Conservation (phyloP, 2,329 filamentous ascomycete genomes). For the Fusarium fujikuroi region DNA sequence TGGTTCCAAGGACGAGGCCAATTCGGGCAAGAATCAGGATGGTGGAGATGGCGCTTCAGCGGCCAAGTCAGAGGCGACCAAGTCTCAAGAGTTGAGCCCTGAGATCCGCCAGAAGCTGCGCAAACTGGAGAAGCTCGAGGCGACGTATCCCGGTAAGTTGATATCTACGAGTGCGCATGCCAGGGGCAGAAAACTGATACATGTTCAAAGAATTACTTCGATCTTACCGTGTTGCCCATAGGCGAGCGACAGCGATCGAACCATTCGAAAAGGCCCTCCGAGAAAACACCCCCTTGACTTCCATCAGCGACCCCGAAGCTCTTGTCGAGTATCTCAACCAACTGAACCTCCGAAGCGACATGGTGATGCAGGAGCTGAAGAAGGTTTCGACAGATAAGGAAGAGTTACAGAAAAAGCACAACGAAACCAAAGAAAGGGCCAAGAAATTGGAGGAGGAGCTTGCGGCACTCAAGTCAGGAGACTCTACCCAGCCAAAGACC, state of each 20-base stretch:
- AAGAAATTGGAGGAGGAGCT: slow-evolving; percentile 73
- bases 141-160: slow-evolving; percentile 80
- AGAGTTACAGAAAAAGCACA: slow-evolving; percentile 78
- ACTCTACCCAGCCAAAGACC: slow-evolving; percentile 38
- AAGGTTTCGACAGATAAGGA: slow-evolving; percentile 85
- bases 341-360: slow-evolving; percentile 84
- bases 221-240: slow-evolving; percentile 92
- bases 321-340: slow-evolving; percentile 92
- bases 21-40: slow-evolving; percentile 38
- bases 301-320: slow-evolving; percentile 85
- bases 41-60: slow-evolving; percentile 18
- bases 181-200: neutral
- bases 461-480: slow-evolving; percentile 56
- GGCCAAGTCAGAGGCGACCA: slow-evolving; percentile 27
- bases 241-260: slow-evolving; percentile 86
- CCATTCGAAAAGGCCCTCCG: slow-evolving; percentile 91
- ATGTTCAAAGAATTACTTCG: slow-evolving; percentile 74
- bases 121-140: slow-evolving; percentile 90
- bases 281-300: slow-evolving; percentile 91
- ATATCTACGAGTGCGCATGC: neutral
- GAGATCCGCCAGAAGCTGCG: slow-evolving; percentile 81
- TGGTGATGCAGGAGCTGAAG: slow-evolving; percentile 95
- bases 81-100: slow-evolving; percentile 69
- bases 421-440: slow-evolving; percentile 73
- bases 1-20: slow-evolving; percentile 24